Evolutionary conservation across 306 rosid species (phyloP).

Genomic region (Luffa acutangula): DNA sequence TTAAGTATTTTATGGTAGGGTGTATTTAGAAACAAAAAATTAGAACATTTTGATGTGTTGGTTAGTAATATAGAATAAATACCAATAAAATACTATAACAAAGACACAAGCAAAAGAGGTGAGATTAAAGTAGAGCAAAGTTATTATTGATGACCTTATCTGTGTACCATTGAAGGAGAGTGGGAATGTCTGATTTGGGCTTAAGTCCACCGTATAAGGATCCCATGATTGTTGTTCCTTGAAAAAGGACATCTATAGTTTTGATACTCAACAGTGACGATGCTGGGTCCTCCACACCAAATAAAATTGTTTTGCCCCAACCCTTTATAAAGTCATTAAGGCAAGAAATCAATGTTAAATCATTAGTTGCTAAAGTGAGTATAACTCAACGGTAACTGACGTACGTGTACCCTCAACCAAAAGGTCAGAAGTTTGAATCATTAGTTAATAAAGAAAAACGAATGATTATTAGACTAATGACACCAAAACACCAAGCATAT

Average conservation of each 20-base stretch:
- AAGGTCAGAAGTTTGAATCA: too few species aligned
- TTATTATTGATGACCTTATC: conserved; percentile 47
- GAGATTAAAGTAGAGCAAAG: neutral
- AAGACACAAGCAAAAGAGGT: neutral
- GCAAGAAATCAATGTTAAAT: neutral
- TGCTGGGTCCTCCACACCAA: conserved; percentile 61
- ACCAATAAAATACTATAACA: neutral
- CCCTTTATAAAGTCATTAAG: conserved; percentile 32
- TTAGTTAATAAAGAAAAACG: neutral
- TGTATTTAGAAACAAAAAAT: too few species aligned
- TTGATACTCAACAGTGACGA: conserved; percentile 32
- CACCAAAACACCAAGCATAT: conserved; percentile 68
- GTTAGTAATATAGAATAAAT: neutral
- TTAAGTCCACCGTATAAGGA: conserved; percentile 78
- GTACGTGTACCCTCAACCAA: too few species aligned
- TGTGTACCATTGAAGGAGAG: conserved; percentile 56
- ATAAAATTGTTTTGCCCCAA: conserved; percentile 79
- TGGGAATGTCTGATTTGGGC: conserved; percentile 62
- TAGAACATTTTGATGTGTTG: too few species aligned
- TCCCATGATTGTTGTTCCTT: conserved; percentile 51
- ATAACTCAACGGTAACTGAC: too few species aligned
- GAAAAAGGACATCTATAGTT: conserved; percentile 26
- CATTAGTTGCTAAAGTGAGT: neutral
- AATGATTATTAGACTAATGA: conserved; percentile 30
- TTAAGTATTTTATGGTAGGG: too few species aligned